A percentile compares a stretch with the other conserved stretches of the same genome.
Conservation (phyloP, 2,329 filamentous ascomycete genomes). For the Fusarium oxysporum region DNA sequence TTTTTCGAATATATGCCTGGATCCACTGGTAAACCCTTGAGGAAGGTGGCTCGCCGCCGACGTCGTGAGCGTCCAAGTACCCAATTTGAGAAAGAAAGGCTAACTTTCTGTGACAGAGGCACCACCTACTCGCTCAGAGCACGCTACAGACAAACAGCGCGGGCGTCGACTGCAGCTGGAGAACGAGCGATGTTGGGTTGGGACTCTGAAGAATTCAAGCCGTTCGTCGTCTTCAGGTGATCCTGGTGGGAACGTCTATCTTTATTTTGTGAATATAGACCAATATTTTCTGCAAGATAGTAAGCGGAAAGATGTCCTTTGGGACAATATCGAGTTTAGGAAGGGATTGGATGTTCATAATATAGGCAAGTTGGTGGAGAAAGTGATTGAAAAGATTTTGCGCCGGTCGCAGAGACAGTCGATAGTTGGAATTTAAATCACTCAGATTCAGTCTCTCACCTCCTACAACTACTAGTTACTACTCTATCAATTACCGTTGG, state of each 20-base stretch:
- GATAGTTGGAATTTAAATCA: too few species aligned
- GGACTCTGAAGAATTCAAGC: background rate
- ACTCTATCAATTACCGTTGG: too few species aligned
- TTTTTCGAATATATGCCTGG: background rate
- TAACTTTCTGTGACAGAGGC: background rate
- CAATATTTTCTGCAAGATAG: background rate
- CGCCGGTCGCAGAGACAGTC: too few species aligned
- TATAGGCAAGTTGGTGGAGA: background rate
- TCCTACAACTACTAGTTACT: too few species aligned
- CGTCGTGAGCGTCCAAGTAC: background rate
- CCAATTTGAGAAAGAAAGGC: background rate
- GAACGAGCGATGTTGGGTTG: background rate
- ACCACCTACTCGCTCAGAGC: background rate
- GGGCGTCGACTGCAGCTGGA: background rate
- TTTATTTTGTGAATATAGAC: background rate
- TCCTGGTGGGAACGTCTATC: background rate
- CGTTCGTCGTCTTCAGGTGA: background rate
- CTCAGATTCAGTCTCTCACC: too few species aligned
- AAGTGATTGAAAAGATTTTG: background rate
- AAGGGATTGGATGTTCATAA: background rate
- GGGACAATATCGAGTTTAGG: background rate
- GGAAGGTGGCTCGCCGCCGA: background rate
- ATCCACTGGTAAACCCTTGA: background rate
- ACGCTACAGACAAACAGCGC: background rate
- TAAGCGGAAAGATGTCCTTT: background rate